Percentiles rank a stretch among this genome's conserved stretches.
Conservation (phyloP, 1,139 yeast genomes). For the Geotrichum citri-aurantii region DNA sequence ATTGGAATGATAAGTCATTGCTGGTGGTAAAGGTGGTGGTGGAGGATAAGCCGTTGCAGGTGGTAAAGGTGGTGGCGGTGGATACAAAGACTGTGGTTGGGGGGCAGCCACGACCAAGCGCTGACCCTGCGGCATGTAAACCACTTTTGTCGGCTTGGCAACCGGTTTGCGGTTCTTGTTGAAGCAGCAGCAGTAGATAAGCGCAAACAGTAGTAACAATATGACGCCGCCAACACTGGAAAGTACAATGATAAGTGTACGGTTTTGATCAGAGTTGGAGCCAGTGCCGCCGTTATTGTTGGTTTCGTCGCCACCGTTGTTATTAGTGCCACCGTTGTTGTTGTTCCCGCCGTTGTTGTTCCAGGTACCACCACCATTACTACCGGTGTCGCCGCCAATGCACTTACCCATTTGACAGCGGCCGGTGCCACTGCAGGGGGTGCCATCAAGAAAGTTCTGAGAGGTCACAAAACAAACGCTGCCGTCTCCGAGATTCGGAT, state of each 20-base stretch:
- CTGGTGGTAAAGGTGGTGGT: constrained; percentile 8
- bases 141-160: not conserved
- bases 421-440: constrained; percentile 35
- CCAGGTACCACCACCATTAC: not conserved
- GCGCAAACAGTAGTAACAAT: constrained; percentile 1
- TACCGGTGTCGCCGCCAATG: constrained; percentile 25
- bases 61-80: constrained; percentile 10
- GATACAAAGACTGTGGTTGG: constrained; percentile 14
- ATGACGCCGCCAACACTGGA: constrained; percentile 11
- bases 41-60: constrained; percentile 12
- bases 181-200: not conserved
- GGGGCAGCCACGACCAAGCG: constrained; percentile 11
- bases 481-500: constrained; percentile 23
- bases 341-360: not conserved
- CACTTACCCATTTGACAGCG: constrained; percentile 33
- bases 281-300: not conserved
- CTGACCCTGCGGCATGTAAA: not conserved
- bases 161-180: not conserved
- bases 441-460: constrained; percentile 37
- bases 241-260: constrained; percentile 20
- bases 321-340: not conserved
- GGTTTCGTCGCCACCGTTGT: not conserved
- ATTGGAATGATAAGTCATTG: constrained; percentile 13
- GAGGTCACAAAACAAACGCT: constrained; percentile 29
- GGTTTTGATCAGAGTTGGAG: constrained; percentile 13